Evolutionary conservation across 2,329 filamentous ascomycete genomes (phyloP), one percentile per base, ranked within the genome.

Genomic region (Aureobasidium sp.): DNA sequence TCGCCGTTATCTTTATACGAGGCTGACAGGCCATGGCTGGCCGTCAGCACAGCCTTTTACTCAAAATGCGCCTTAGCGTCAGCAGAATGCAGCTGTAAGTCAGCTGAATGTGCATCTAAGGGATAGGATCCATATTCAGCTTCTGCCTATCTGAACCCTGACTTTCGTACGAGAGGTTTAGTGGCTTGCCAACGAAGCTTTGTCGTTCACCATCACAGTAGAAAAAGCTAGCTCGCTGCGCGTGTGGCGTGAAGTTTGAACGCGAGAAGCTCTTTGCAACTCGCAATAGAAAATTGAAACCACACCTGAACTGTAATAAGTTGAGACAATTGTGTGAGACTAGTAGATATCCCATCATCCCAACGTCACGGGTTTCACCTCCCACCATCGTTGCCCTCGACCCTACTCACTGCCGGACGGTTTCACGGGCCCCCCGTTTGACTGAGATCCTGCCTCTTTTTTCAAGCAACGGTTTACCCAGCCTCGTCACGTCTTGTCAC

Each of bases 251-350:
- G 37, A 27, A 27, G 13, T 7, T 10, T 21, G 21, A 21, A 27
- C 27, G 10, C 21, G 25, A 21, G n/a, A 54, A 37, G 27, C 21
- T 48, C 45, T 30, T 13, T 32, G 4, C 21, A 21, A 21, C 21
- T 21, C 21, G 45, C 27, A 32, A n/a, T 14, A 42, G 21, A 7
- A 42, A 42, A 50, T 50, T 34, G 53, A 57, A 30, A 34, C 39
- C 29, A 36, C 53, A 57, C 30, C 39, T 57, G 53, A 57, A 45
- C 53, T 57, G 53, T 57, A 57, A 45, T 57, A 36, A 36, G 41
- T 57, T 57, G 53, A 57, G 53, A 57, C 53, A 55, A 48, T 21
- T 57, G 36, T 25, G 50, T 41, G 50, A 54, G 37, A 42, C 50
- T 54, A 54, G 50, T 21, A 21, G 21, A 21, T 21, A 21, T 21